Percentiles rank a stretch among this genome's conserved stretches.
phyloP scores from a whole-genome alignment of 2,329 filamentous ascomycete species.

The Anthostomella pinea region DNA sequence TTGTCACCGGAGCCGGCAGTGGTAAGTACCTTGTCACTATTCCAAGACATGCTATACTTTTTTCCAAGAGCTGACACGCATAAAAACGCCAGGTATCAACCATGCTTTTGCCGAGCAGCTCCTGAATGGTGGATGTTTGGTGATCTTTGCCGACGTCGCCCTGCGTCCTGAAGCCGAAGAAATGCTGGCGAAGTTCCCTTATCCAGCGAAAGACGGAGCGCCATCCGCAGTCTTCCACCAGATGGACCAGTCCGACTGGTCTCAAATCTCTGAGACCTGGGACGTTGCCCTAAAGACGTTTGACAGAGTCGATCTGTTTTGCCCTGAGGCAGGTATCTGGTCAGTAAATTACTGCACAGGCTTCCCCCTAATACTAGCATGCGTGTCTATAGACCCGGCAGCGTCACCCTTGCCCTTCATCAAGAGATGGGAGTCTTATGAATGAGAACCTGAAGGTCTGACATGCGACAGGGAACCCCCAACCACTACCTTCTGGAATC shows the following conservation, averaged over 20 bases:
- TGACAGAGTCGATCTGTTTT: slow-evolving; percentile 16
- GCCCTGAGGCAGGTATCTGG: background rate
- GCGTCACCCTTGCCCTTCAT: too few species aligned
- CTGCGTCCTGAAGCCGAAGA: slow-evolving; percentile 23
- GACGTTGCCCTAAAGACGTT: slow-evolving; percentile 16
- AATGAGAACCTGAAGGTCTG: slow-evolving; percentile 11
- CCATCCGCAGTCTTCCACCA: slow-evolving; percentile 12
- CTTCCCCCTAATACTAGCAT: slow-evolving; percentile 14
- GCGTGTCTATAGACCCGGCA: too few species aligned
- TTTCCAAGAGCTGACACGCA: too few species aligned
- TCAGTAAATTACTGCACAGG: background rate
- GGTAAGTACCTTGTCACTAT: background rate
- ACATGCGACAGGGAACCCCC: slow-evolving; percentile 20
- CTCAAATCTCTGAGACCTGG: slow-evolving; percentile 26
- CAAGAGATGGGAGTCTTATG: background rate
- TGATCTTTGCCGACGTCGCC: slow-evolving; percentile 25
- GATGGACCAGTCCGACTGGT: slow-evolving; percentile 22
- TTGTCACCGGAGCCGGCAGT: slow-evolving; percentile 1
- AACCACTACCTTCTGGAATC: slow-evolving; percentile 21
- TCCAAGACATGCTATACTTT: background rate
- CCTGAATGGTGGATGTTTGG: slow-evolving; percentile 24
- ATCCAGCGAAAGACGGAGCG: slow-evolving; percentile 3
- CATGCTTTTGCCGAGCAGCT: slow-evolving; percentile 19
- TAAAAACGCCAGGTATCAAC: slow-evolving; percentile 21
- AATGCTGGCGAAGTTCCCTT: slow-evolving; percentile 12